Evolutionary conservation across 192 early-diverging fungal species (phyloP), one percentile per base, ranked within the genome.

Genomic region (Podila minutissima): DNA sequence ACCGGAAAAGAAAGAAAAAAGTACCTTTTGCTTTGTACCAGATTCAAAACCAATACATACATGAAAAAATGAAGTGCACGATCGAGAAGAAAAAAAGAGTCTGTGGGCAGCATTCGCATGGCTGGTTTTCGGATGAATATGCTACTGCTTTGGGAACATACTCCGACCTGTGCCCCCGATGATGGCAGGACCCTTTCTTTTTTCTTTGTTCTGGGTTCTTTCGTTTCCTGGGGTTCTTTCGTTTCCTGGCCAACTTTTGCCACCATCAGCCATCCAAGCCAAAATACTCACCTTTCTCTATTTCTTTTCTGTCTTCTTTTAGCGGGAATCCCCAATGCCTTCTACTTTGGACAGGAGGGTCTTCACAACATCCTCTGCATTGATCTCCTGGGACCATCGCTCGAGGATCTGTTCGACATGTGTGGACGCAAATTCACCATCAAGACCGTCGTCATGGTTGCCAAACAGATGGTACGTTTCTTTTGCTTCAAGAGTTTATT

Each of bases 281-380:
- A 22, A 22, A 13, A 31, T 64, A 33, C 29, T 32, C 15, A 31
- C 28, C 31, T 33, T 6, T 13, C 19, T 53, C 57, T 64, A 12
- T 49, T 4, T 50, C 29, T 62, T 62, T 9, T 63, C 17, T 13
- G 13, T 20, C 29, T 9, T 55, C 35, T 32, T 57, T 53, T 70
- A 92, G 93, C 87, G 29, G 97, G 97, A 68, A 91, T 99, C 63
- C 97, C 97, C 9, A 89, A 85, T 62, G 95, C 93, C 7, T 95
- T 97, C 71, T 97, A 97, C 87, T 99, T 97, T 91, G 97, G 97
- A 51, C 95, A 96, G 74, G 97, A 99, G 82, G 96, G 97, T 22
- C 87, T 99, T 22, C 93, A 99, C 83, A 97, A 97, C 79, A 91
- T 99, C 41, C 88, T 99, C 5, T 95, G 94, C 71, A 94, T 99